Evolutionary conservation across 2,329 filamentous ascomycete genomes (phyloP).

Genomic region (Alternaria gansuensis): DNA sequence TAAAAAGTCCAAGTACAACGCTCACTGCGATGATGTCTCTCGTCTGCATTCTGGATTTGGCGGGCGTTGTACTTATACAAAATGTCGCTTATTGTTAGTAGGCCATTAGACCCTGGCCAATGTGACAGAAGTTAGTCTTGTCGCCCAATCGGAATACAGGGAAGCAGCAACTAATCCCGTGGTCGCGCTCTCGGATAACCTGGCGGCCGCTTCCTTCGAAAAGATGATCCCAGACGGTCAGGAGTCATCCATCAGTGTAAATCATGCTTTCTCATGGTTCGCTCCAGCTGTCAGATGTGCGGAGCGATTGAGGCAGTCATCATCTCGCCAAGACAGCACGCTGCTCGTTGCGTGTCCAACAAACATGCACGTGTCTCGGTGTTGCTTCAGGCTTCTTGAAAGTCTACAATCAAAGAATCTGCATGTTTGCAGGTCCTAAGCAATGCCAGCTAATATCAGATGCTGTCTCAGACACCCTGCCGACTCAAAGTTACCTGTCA

Average conservation of each 20-base stretch:
- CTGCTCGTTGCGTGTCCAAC: constrained; percentile 3
- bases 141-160: constrained; percentile 42
- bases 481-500: background rate
- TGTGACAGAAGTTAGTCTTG: constrained; percentile 18
- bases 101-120: constrained; percentile 15
- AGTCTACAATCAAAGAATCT: background rate
- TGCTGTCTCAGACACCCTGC: constrained; percentile 1
- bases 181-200: constrained; percentile 28
- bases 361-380: background rate
- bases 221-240: constrained; percentile 2
- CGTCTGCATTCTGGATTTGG: constrained; percentile 24
- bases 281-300: constrained; percentile 15
- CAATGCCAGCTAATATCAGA: background rate
- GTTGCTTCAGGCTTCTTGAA: too few species aligned
- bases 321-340: constrained; percentile 1
- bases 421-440: constrained; percentile 1
- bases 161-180: constrained; percentile 33
- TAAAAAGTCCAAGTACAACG: constrained; percentile 24
- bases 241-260: constrained; percentile 26
- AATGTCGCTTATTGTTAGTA: constrained; percentile 28
- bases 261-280: constrained; percentile 22
- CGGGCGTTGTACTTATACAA: constrained; percentile 28
- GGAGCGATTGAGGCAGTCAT: constrained; percentile 4
- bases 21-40: constrained; percentile 30
- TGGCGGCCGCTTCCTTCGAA: constrained; percentile 28